Evolutionary conservation across 1,284 basidiomycete genomes (phyloP).

Genomic region (Heterobasidion annosum): DNA sequence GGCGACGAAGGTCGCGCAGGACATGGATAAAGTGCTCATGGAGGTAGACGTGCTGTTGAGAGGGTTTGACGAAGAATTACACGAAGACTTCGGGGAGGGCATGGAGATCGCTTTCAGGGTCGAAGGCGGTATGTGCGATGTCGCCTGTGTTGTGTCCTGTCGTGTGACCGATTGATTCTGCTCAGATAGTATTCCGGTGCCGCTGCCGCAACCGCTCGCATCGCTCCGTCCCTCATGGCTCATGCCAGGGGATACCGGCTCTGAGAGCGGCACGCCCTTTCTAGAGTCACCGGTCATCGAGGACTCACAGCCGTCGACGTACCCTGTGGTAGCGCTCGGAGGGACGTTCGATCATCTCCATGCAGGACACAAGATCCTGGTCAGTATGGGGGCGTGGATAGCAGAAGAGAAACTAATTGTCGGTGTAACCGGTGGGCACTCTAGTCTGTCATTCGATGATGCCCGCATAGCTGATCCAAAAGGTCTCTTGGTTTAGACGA

Average conservation of each 20-base stretch:
- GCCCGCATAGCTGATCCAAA: neutral
- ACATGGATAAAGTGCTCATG: slow-evolving; percentile 55
- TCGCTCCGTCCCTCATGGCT: slow-evolving; percentile 9
- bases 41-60: slow-evolving; percentile 61
- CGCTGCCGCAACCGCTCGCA: slow-evolving; percentile 10
- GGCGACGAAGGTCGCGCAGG: slow-evolving; percentile 61
- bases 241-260: slow-evolving; percentile 5
- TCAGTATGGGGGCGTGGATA: slow-evolving; percentile 87
- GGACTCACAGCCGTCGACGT: slow-evolving; percentile 14
- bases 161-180: neutral
- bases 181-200: slow-evolving; percentile 13
- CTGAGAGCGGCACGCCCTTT: slow-evolving; percentile 2
- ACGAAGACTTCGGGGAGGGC: slow-evolving; percentile 14
- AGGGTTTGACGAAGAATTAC: slow-evolving; percentile 32
- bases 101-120: slow-evolving; percentile 43
- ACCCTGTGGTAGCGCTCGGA: slow-evolving; percentile 51
- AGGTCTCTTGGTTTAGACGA: slow-evolving; percentile 42
- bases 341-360: slow-evolving; percentile 98
- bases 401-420: slow-evolving; percentile 76
- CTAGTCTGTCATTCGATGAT: neutral
- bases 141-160: too few species aligned
- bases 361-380: slow-evolving; percentile 93
- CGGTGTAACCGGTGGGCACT: slow-evolving; percentile 69
- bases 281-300: slow-evolving; percentile 6
- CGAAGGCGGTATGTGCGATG: slow-evolving; percentile 25